Base-by-base conservation (phyloP, 1,284 basidiomycete species). In the Marasmius oreades region DNA sequence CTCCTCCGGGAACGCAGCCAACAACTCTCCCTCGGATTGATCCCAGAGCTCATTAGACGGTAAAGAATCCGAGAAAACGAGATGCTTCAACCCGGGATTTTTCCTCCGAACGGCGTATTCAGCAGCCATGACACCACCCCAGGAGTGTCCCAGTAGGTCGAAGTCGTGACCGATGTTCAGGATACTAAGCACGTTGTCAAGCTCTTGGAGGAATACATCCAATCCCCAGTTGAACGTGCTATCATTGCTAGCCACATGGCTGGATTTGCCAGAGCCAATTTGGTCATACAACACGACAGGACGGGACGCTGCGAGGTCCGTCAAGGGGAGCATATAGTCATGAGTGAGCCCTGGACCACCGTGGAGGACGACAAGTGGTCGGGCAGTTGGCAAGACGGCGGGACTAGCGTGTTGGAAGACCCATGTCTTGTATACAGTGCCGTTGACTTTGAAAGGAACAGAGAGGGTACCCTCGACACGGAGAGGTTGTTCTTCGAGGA, bases 261-360 rank as follows among this genome's bases (percentile, higher is more conserved):
- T 37, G 36, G 36, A 54, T 12, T 23, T 14, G 7, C 42, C 39
- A 46, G 20, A 47, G 42, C 52, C 52, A 5, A 54, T n/a, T 23
- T 54, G 52, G 22, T 54, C 52, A 18, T 54, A 54, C 1, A 54
- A 31, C 4, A 54, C 46, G 12, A 54, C 52, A 11, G 52, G 52
- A 18, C 33, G 42, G 20, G 43, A 31, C 24, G 8, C 2, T 8
- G 24, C 45, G 11, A 54, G 14, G 31, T 45, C 52, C 2, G n/a
- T 26, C 6, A 39, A n/a, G 4, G 52, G 43, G 7, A 62, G 51
- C 47, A 66, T 53, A 55, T 66, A 66, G 54, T 65, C 50, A 55
- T 68, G 66, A 23, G 52, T 53, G 28, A 66, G 46, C 6, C 69
- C 70, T n/a, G 69, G 69, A 5, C 70, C 69, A 16, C 70, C 69